A percentile compares a stretch with the other conserved stretches of the same genome.
Evolutionary conservation across 108 stramenopile genomes (phyloP).

Genomic region (Chaetoceros tenuissimus): DNA sequence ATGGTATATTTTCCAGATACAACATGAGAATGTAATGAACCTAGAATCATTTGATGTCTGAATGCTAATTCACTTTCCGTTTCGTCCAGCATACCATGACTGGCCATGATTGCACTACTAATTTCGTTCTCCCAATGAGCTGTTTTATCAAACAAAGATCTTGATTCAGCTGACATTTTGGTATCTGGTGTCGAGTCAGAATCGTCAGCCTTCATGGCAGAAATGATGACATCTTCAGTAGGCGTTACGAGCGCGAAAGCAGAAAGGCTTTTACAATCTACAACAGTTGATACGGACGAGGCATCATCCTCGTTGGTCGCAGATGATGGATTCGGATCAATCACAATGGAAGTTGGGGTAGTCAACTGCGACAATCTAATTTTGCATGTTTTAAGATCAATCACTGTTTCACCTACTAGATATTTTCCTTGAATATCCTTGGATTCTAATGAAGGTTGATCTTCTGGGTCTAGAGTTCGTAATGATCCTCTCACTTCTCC

Average conservation of each 20-base stretch:
- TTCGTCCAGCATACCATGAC: slow-evolving; percentile 21
- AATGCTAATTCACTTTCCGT: slow-evolving; percentile 20
- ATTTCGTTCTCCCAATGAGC: slow-evolving; percentile 36
- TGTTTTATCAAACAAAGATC: slow-evolving; percentile 15
- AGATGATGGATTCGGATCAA: slow-evolving; percentile 8
- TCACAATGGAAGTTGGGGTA: slow-evolving; percentile 43
- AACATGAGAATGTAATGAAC: slow-evolving; percentile 68
- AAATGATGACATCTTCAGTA: slow-evolving; percentile 38
- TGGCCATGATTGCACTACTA: slow-evolving; percentile 36
- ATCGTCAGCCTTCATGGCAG: slow-evolving; percentile 25
- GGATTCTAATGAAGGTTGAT: not conserved
- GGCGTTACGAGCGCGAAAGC: slow-evolving; percentile 73
- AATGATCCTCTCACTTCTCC: slow-evolving; percentile 43
- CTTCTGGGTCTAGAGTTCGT: slow-evolving; percentile 29
- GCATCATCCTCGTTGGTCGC: slow-evolving; percentile 4
- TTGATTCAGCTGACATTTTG: slow-evolving; percentile 7
- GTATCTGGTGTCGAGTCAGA: no score
- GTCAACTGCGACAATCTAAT: slow-evolving; percentile 68
- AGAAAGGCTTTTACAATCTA: slow-evolving; percentile 29
- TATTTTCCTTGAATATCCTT: slow-evolving; percentile 8
- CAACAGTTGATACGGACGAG: not conserved
- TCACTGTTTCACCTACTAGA: slow-evolving; percentile 47
- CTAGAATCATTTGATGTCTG: slow-evolving; percentile 72
- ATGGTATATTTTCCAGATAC: slow-evolving; percentile 44
- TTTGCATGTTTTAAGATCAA: slow-evolving; percentile 67